phyloP scores from a whole-genome alignment of 768 basidiomycete species.

The Pleurotus tuoliensis region DNA sequence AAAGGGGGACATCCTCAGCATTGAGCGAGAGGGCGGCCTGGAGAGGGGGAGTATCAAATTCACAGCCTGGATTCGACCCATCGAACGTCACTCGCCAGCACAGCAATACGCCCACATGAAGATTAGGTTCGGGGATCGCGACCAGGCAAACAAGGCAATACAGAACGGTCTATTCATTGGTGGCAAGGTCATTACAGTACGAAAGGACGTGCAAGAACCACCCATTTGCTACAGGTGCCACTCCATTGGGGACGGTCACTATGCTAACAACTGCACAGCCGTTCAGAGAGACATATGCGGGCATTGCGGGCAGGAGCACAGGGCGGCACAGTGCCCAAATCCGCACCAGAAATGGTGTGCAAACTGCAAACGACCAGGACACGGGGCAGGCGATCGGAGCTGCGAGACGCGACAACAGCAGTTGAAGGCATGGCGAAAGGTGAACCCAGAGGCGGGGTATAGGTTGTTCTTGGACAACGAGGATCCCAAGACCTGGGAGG shows the following conservation, averaged over 20 bases:
- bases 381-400: constrained; percentile 21
- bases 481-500: constrained; percentile 8
- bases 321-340: constrained; percentile 11
- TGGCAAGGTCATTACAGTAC: constrained; percentile 10
- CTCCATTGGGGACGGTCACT: constrained; percentile 7
- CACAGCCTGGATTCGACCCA: constrained; percentile 24
- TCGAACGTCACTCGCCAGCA: background rate
- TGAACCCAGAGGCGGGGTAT: constrained; percentile 14
- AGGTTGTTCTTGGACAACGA: constrained; percentile 11
- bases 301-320: constrained; percentile 15
- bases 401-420: constrained; percentile 17
- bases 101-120: constrained; percentile 22
- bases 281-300: constrained; percentile 12
- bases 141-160: constrained; percentile 13
- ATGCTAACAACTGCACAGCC: constrained; percentile 13
- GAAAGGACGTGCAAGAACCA: constrained; percentile 15
- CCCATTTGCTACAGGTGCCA: constrained; percentile 16
- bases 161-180: constrained; percentile 11
- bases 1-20: background rate
- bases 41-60: background rate
- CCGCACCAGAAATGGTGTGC: constrained; percentile 14
- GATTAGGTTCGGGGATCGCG: constrained; percentile 13
- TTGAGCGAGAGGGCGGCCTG: constrained; percentile 16
- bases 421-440: constrained; percentile 7
- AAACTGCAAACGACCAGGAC: constrained; percentile 21